Evolutionary conservation across 441 rosid genomes (phyloP).

Genomic region (Biscutella auriculata): DNA sequence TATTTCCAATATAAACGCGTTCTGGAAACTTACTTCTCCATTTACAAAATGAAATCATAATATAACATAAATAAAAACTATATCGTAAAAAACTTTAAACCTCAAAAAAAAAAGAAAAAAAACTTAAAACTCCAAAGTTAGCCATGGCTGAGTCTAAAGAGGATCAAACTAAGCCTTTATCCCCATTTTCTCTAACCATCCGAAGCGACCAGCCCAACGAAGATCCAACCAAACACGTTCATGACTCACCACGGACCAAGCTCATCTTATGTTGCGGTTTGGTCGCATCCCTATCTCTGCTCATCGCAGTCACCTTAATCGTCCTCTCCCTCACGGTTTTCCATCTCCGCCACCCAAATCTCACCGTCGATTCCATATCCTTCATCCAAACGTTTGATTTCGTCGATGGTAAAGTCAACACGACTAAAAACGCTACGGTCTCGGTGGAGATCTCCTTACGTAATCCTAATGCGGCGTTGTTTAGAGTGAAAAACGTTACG

Average conservation of each 20-base stretch:
- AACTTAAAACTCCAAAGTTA: background rate
- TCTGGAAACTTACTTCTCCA: background rate
- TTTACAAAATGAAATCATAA: background rate
- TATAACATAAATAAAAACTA: background rate
- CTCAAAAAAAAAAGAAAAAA: background rate
- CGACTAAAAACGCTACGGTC: background rate
- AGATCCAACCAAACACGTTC: slow-evolving; percentile 12
- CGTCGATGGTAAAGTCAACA: slow-evolving; percentile 13
- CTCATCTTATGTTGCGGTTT: slow-evolving; percentile 22
- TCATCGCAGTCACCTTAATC: slow-evolving; percentile 19
- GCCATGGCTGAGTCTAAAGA: slow-evolving; percentile 14
- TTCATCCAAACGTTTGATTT: slow-evolving; percentile 8
- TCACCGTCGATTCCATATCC: slow-evolving; percentile 9
- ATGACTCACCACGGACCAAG: slow-evolving; percentile 4
- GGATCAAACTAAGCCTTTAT: slow-evolving; percentile 13
- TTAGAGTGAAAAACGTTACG: background rate
- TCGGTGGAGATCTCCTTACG: background rate
- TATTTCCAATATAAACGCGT: slow-evolving; percentile 10
- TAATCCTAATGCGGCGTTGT: slow-evolving; percentile 11
- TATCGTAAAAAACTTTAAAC: background rate
- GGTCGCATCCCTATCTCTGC: background rate
- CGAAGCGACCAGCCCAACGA: slow-evolving; percentile 12
- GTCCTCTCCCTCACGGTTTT: slow-evolving; percentile 17
- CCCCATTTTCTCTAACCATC: slow-evolving; percentile 6
- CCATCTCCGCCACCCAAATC: slow-evolving; percentile 16